Evolutionary conservation across 345 rosid species (phyloP), one percentile per base, ranked within the genome.

Genomic region (Corchorus olitorius): DNA sequence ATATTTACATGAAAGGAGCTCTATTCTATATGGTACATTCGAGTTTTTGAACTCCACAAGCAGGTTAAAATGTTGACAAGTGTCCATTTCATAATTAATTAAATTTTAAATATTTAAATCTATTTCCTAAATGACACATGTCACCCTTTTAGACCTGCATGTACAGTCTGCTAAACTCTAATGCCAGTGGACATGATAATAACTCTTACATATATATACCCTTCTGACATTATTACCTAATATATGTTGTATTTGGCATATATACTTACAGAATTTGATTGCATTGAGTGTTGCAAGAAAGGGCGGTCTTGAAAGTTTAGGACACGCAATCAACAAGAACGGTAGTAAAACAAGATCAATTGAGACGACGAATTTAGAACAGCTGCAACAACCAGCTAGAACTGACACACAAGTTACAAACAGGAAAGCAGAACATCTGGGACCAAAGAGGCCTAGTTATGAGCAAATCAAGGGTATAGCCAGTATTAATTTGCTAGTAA

Each of bases 401-500:
- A 65, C 11, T 5, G 49, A 65, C 15, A 19, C 2, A n/a, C 20
- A 17, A 65, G 69, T 54, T 54, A 43, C 41, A 33, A 70, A 75
- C 35, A 78, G 84, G 34, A 74, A 45, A 20, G 78, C 81, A 3
- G 81, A 75, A 0, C n/a, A 63, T 46, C 53, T 33, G 39, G 76
- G 76, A 16, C 73, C 69, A 10, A 41, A 39, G 76, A 72, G 76
- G 68, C 65, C 60, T 48, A 70, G 20, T 33, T 35, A 12, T 12
- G 62, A 35, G 3, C 72, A 53, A 53, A 46, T 50, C 22, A 48
- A n/a, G 20, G 9, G 35, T 13, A 53, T 76, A 68, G 69, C 65
- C 70, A 76, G 50, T 84, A 84, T 65, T 86, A 86, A 75, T 69
- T 82, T 59, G 86, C 84, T 43, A 81, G 82, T 73, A 35, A 59